Percentiles rank a stretch among this genome's conserved stretches.
Conservation (phyloP, 129 eudicot genomes). For the carrot (Daucus carota) region DNA sequence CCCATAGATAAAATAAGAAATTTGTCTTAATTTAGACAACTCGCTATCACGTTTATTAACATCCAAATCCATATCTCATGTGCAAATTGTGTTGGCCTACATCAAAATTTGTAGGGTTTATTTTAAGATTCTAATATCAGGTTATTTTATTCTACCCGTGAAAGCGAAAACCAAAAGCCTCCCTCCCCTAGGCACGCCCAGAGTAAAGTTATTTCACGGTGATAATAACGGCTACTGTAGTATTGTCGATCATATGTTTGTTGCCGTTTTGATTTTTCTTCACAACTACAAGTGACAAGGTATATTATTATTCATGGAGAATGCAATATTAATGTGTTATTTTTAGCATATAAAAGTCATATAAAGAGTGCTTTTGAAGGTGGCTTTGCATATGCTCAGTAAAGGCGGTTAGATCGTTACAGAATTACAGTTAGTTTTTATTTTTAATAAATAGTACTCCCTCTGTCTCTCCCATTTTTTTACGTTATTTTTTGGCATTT, state of each 20-base stretch:
- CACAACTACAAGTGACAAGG: not conserved
- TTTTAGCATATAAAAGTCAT: not conserved
- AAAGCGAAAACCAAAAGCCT: not conserved
- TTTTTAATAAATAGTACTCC: too few relatives aligned
- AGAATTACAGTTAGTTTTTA: not conserved
- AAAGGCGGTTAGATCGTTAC: not conserved
- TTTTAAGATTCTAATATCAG: not conserved
- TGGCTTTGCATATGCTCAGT: not conserved
- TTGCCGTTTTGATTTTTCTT: not conserved
- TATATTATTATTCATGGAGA: not conserved
- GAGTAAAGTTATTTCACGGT: not conserved
- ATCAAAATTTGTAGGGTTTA: not conserved
- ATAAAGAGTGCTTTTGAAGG: not conserved
- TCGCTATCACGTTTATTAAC: slow-evolving; percentile 2
- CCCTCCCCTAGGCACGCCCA: not conserved
- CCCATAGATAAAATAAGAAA: not conserved
- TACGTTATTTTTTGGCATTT: too few relatives aligned
- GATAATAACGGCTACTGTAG: not conserved
- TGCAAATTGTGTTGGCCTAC: not conserved
- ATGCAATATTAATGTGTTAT: slow-evolving; percentile 1
- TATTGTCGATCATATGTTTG: not conserved
- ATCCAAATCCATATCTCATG: not conserved
- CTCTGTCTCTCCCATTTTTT: too few relatives aligned
- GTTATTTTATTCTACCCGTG: not conserved
- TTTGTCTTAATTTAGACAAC: not conserved